phyloP scores from a whole-genome alignment of 306 rosid genomes.

The Prunus salicina region DNA sequence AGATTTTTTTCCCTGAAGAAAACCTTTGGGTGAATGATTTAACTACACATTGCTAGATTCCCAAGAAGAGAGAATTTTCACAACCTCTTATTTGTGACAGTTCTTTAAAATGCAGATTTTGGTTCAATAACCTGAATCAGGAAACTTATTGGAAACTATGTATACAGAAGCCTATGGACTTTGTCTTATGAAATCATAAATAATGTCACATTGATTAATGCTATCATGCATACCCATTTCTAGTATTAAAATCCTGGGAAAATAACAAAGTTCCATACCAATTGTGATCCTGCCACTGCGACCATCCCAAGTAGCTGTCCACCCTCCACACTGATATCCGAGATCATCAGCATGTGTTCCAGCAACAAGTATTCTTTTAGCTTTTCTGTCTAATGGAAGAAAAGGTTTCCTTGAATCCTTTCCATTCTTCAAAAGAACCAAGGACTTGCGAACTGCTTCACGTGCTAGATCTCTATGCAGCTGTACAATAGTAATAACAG shows the following conservation, averaged over 20 bases:
- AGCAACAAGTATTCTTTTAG: constrained; percentile 66
- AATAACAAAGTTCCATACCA: constrained; percentile 40
- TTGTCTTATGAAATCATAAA: neutral
- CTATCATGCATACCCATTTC: neutral
- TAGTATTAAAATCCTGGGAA: neutral
- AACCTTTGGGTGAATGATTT: neutral
- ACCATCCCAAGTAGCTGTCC: constrained; percentile 75
- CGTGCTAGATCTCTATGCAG: constrained; percentile 79
- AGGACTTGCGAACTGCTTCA: constrained; percentile 80
- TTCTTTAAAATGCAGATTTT: neutral
- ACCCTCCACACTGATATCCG: constrained; percentile 91
- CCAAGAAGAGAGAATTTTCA: neutral
- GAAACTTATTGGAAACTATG: neutral
- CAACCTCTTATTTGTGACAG: neutral
- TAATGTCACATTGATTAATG: neutral
- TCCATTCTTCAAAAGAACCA: constrained; percentile 88
- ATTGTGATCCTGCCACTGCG: constrained; percentile 56
- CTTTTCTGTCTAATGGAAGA: constrained; percentile 70
- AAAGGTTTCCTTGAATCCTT: constrained; percentile 55
- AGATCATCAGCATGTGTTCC: constrained; percentile 86
- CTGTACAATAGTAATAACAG: constrained; percentile 35
- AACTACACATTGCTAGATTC: neutral
- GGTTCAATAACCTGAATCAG: neutral
- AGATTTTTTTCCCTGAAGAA: neutral
- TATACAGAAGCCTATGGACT: neutral